Conservation (phyloP, 2,329 filamentous ascomycete species). For the Fusarium sp. region DNA sequence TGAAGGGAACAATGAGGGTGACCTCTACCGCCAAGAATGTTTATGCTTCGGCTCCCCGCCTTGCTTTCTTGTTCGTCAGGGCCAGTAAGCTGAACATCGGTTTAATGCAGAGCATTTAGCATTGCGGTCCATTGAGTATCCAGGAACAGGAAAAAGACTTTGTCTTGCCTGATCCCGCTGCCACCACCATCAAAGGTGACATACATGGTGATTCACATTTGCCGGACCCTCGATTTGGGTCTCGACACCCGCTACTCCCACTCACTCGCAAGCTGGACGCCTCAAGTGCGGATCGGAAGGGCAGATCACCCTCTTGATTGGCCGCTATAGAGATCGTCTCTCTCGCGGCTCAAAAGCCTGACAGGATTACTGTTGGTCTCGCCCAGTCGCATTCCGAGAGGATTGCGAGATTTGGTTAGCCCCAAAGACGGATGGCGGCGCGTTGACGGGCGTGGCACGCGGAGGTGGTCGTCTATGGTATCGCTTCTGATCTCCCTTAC, state of each 20-base stretch:
- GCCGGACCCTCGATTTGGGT: neutral
- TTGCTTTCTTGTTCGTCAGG: neutral
- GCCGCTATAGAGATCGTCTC: neutral
- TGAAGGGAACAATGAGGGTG: neutral
- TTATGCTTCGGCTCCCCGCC: neutral
- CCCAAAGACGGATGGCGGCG: conserved; percentile 10
- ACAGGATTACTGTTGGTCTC: conserved; percentile 15
- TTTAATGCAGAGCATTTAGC: neutral
- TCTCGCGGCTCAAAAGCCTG: neutral
- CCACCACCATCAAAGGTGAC: conserved; percentile 13
- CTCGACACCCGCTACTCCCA: conserved; percentile 11
- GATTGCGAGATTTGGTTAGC: conserved; percentile 1
- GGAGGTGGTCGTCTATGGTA: neutral
- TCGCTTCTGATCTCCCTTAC: conserved; percentile 19
- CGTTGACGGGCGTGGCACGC: conserved; percentile 18
- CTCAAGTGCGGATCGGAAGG: neutral
- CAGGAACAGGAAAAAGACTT: conserved; percentile 1
- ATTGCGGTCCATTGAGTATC: neutral
- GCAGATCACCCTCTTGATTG: neutral
- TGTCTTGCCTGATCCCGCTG: conserved; percentile 6
- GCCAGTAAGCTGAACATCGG: neutral
- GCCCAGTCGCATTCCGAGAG: neutral
- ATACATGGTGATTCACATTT: conserved; percentile 19
- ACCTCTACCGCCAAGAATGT: neutral
- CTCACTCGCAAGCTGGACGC: neutral